Evolutionary conservation across 148 eudicot species (phyloP).

Genomic region (Vaccinium myrtillus): DNA sequence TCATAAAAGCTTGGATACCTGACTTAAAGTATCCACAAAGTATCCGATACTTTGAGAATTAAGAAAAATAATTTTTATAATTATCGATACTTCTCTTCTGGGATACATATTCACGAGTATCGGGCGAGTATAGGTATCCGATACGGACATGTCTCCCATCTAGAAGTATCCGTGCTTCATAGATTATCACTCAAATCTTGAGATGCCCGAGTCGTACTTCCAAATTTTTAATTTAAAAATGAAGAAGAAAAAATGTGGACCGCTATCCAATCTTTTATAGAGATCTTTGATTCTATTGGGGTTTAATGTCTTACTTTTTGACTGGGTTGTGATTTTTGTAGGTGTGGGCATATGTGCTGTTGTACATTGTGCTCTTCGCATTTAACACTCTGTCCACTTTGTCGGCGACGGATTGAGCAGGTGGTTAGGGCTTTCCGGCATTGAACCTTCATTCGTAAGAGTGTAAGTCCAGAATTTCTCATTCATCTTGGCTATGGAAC

Average conservation of each 20-base stretch:
- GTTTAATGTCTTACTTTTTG: neutral
- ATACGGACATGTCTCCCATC: too few relatives aligned
- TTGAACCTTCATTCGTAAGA: slow-evolving; percentile 24
- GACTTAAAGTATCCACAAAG: too few relatives aligned
- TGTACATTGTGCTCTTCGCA: slow-evolving; percentile 84
- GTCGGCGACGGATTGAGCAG: slow-evolving; percentile 77
- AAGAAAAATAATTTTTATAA: too few relatives aligned
- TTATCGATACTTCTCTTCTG: too few relatives aligned
- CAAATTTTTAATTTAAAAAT: neutral
- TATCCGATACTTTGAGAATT: too few relatives aligned
- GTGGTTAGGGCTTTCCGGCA: slow-evolving; percentile 85
- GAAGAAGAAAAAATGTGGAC: slow-evolving; percentile 27
- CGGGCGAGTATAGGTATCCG: too few relatives aligned
- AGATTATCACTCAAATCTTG: neutral
- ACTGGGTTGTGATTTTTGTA: slow-evolving; percentile 36
- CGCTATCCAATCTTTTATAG: slow-evolving; percentile 5
- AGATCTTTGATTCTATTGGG: neutral
- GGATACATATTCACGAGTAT: too few relatives aligned
- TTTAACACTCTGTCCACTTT: slow-evolving; percentile 77
- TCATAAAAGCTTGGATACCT: too few relatives aligned
- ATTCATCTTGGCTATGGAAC: slow-evolving; percentile 6
- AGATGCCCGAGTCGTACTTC: neutral
- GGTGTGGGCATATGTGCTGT: slow-evolving; percentile 99
- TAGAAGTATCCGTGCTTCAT: too few relatives aligned
- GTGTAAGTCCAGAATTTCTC: neutral